Base-by-base conservation (phyloP, 2,329 filamentous ascomycete genomes). In the Fusarium agapanthi region DNA sequence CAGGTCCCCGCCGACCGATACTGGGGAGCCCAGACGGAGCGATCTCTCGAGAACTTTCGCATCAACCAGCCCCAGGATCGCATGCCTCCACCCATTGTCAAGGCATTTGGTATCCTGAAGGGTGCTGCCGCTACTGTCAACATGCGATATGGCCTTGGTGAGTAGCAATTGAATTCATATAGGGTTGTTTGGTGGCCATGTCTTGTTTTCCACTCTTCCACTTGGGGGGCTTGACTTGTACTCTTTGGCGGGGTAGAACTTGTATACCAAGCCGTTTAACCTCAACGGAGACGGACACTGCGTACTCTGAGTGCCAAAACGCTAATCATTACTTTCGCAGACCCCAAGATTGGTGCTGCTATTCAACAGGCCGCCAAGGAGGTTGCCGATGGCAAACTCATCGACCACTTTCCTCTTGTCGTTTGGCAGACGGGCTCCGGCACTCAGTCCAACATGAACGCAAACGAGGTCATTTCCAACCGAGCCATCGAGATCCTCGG, bases 381-480 rank as follows among this genome's bases (percentile, higher is more conserved):
- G 86, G 95, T 99, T 44, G 95, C 95, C 64, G 92, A 93, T 73
- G 91, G 96, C 81, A 97, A 98, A 89, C 92, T 98, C 78, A 84
- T 97, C 80, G 95, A 98, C 84, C 95, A 98, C 88, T 98, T 99
- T 86, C 96, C 96, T 75, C 93, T 98, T 69, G 95, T 98, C 64
- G 95, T 99, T 81, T 99, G 96, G 96, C 96, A 99, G 88, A 99
- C 96, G 61, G 96, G 96, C 73, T 98, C 96, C 56, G 96, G 96
- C 81, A 98, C 96, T 35, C 96, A 98, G 88, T 98, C 95, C 83
- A 98, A 97, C 90, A 98, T 98, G 96, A 99, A 99, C 87, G 95
- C 95, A 82, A 99, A 99, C 87, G 96, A 99, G 84, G 96, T 99
- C 84, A 98, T 99, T 84, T 98, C 95, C 75, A 99, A 98, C 90